Base-by-base conservation (phyloP, 2,329 filamentous ascomycete species). In the Aspergillus udagawae region DNA sequence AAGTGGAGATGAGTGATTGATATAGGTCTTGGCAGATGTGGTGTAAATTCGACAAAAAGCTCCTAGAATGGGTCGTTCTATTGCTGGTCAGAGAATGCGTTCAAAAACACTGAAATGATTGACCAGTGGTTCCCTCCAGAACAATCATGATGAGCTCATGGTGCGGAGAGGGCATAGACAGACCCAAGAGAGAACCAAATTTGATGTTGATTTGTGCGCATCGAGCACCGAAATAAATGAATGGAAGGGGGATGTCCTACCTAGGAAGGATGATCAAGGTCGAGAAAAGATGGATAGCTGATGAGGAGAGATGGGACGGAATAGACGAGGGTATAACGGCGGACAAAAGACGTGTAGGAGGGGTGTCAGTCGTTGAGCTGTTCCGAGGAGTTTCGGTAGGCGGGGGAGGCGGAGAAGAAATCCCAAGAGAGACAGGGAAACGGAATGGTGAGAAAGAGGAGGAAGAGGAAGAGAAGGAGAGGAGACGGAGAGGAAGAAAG, bases 331-430 rank as follows among this genome's bases (percentile, higher is more conserved):
- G 47, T 60, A 49, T 54, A 55, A 35, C 52, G 51, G 54, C 32
- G 58, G 59, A 54, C 45, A 53, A 53, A 53, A 52, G 57, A 60
- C 4, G 6, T 14, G 12, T 23, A 3, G 10, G 12, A 14, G 23
- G 23, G 53, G 61, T 52, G 59, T 53, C 49, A 67, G 57, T 64
- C 64, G 54, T 62, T 63, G 59, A 58, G 58, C 53, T 61, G 52
- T 62, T 63, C 57, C 56, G 62, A 63, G 63, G 63, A 61, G 60
- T 64, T 62, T 66, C 63, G 67, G 67, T 68, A 66, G 63, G 68
- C 64, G 64, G 67, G 70, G 61, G 57, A 63, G 57, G 21, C 28
- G 51, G 27, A 47, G 21, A 23, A 28, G 27, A 41, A 52, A 29
- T 29, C 60, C 51, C 54, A 58, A 57, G 63, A 61, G 62, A 60